Evolutionary conservation across 75 land plant species (phyloP), one percentile per base, ranked within the genome.

Genomic region (Sequoia sempervirens): DNA sequence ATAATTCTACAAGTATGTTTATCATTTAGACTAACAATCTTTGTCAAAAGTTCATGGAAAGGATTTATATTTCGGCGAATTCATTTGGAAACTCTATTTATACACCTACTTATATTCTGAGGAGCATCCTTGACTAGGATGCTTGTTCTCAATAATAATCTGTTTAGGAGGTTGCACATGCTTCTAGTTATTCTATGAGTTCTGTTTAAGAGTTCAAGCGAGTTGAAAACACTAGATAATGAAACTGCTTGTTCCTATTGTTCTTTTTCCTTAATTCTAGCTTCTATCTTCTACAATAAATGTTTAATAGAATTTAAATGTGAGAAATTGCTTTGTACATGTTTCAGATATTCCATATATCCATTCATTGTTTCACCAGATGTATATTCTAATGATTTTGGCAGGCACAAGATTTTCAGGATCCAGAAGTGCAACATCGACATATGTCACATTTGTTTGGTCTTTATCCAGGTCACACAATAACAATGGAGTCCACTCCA

Each of bases 371-470:
- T 70, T 70, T 70, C 11, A 70, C 1, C 2, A 30, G 36, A 70
- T 70, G 73, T 32, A 3, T 70, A 10, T 70, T 70, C 11, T 70
- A 61, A 5, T 61, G 66, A 26, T 11, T 70, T 70, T 32, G 73
- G 0, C 89, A 96, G 98, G 94, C 94, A 43, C 84, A 88, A 75
- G 94, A 95, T 74, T 96, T 96, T 89, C 69, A 90, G 84, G 99
- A 96, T 84, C 98, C 94, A 75, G 99, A 96, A 11, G 84, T 82
- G 12, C 92, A 92, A 54, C 98, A 96, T 85, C 85, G 99, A 61
- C 99, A 96, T 87, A 74, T 96, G 86, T 96, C 99, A 7, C 98
- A 96, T 86, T 85, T 96, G 38, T 96, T 96, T 89, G 96, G 99
- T 45, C 87, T 95, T 3, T 96, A 84, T 80, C 99, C 99, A 23